phyloP scores from a whole-genome alignment of 345 rosid species.

The Bruguiera gymnorhiza region DNA sequence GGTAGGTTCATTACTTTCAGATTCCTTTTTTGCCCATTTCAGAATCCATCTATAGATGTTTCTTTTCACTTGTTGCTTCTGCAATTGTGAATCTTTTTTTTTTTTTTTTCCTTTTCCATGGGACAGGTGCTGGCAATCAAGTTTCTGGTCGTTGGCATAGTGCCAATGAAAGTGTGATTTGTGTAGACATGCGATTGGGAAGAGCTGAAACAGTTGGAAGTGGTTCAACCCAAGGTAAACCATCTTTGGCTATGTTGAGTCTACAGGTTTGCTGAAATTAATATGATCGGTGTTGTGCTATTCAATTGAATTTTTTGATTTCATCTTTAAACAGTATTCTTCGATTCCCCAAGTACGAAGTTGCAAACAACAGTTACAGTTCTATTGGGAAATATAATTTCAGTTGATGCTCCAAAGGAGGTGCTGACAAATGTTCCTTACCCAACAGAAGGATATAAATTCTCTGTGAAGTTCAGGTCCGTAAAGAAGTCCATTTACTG shows the following conservation, averaged over 20 bases:
- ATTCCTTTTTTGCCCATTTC: background rate
- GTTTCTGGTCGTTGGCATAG: slow-evolving; percentile 67
- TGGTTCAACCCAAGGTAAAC: slow-evolving; percentile 66
- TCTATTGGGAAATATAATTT: slow-evolving; percentile 47
- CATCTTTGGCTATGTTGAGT: slow-evolving; percentile 1
- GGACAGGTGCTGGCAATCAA: slow-evolving; percentile 50
- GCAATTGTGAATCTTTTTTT: background rate
- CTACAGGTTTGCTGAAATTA: slow-evolving; percentile 2
- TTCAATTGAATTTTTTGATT: slow-evolving; percentile 20
- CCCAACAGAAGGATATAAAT: slow-evolving; percentile 68
- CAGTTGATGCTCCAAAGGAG: slow-evolving; percentile 69
- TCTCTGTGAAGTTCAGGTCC: slow-evolving; percentile 74
- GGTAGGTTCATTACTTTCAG: slow-evolving; percentile 39
- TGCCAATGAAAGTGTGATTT: slow-evolving; percentile 56
- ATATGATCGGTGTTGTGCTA: background rate
- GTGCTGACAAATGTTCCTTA: slow-evolving; percentile 68
- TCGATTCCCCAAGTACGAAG: slow-evolving; percentile 50
- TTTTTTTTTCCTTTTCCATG: background rate
- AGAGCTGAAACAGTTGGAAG: slow-evolving; percentile 63
- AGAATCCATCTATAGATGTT: background rate
- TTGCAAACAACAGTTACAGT: slow-evolving; percentile 68
- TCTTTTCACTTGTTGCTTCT: background rate
- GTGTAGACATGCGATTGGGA: slow-evolving; percentile 55
- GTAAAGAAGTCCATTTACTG: slow-evolving; percentile 12
- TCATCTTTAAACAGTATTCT: slow-evolving; percentile 48